phyloP scores from a whole-genome alignment of 1,284 basidiomycete species.

The Dichomitus squalens region DNA sequence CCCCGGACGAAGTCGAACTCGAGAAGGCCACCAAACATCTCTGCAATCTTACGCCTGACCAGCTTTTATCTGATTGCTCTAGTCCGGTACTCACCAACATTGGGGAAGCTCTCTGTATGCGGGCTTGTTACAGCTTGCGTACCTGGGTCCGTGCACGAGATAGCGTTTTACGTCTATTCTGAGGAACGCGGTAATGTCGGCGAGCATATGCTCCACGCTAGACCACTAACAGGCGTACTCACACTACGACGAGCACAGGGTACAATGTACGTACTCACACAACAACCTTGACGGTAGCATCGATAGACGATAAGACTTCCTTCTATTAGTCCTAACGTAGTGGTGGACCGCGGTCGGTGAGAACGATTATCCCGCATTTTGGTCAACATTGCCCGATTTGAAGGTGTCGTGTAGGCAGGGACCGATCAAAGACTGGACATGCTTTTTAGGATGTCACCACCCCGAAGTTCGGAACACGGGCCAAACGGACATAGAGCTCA shows the following conservation, averaged over 20 bases:
- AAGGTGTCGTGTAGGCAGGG: background rate
- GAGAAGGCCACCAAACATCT: background rate
- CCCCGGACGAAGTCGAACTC: background rate
- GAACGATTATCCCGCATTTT: background rate
- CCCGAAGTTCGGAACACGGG: background rate
- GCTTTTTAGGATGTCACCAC: background rate
- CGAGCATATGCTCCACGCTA: background rate
- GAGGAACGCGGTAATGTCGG: constrained; percentile 6
- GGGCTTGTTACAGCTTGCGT: background rate
- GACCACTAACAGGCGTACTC: no score
- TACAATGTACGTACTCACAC: no score
- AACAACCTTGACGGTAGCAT: no score
- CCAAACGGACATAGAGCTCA: background rate
- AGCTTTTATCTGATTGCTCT: background rate
- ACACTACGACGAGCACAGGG: no score
- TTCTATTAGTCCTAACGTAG: no score
- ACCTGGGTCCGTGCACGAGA: background rate
- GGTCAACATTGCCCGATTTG: background rate
- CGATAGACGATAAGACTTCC: no score
- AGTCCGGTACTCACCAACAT: background rate
- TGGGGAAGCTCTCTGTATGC: background rate
- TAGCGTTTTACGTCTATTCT: background rate
- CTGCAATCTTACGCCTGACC: background rate
- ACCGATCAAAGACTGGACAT: background rate
- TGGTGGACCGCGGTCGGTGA: no score